Evolutionary conservation across 179 eudicot genomes (phyloP).

Genomic region (Silene noctiflora): DNA sequence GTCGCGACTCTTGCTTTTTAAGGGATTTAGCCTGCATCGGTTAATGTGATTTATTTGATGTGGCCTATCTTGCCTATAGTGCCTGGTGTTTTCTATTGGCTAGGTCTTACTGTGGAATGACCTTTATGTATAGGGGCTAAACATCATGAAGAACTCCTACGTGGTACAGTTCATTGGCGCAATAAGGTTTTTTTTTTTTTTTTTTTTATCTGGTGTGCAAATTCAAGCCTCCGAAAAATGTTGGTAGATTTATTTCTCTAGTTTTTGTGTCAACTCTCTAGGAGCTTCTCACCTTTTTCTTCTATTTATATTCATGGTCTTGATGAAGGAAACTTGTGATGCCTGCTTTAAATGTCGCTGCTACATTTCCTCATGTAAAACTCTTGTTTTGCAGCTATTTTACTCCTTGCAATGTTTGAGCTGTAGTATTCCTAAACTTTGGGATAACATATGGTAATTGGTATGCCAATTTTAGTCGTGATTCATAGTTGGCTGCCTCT

Average conservation of each 20-base stretch:
- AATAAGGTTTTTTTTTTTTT: constrained; percentile 32
- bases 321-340: background rate
- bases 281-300: background rate
- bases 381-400: background rate
- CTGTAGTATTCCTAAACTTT: background rate
- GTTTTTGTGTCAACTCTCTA: constrained; percentile 1
- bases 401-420: background rate
- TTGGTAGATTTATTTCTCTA: constrained; percentile 35
- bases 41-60: background rate
- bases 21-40: background rate
- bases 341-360: background rate
- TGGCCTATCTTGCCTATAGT: constrained; percentile 5
- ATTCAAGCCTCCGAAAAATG: constrained; percentile 37
- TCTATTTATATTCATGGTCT: background rate
- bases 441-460: background rate
- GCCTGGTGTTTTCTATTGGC: background rate
- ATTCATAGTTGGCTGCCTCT: background rate
- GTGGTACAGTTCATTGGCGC: constrained; percentile 33
- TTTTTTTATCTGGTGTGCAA: constrained; percentile 30
- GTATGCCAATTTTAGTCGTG: background rate
- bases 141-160: constrained; percentile 33
- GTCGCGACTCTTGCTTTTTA: background rate
- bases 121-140: constrained; percentile 31
- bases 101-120: constrained; percentile 10
- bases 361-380: background rate